Conservation (phyloP, 176 grass and related monocot species). For the Musa acuminata region DNA sequence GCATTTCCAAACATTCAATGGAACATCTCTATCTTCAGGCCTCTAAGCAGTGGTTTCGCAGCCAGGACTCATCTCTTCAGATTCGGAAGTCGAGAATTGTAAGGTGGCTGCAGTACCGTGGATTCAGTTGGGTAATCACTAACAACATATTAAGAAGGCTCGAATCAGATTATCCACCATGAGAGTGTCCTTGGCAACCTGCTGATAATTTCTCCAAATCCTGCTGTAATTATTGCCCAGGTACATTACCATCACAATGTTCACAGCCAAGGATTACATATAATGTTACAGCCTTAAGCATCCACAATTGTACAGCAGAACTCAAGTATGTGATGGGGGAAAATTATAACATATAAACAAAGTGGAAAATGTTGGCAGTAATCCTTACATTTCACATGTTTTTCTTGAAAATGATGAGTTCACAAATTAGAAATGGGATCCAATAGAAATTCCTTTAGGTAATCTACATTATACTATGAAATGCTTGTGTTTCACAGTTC, state of each 20-base stretch:
- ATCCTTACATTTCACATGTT: no score
- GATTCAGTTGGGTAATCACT: slow-evolving; percentile 66
- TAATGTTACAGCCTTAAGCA: no score
- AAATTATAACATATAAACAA: no score
- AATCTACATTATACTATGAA: no score
- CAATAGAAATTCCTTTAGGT: no score
- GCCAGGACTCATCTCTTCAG: slow-evolving; percentile 33
- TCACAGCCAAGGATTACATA: no score
- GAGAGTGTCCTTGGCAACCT: neutral
- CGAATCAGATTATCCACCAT: slow-evolving; percentile 30
- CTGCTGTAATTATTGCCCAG: neutral
- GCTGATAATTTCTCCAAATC: neutral
- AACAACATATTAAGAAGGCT: slow-evolving; percentile 51
- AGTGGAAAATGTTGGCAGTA: no score
- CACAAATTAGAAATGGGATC: no score
- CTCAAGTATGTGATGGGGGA: no score
- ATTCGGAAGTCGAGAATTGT: slow-evolving; percentile 42
- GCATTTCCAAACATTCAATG: slow-evolving; percentile 60
- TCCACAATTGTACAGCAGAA: no score
- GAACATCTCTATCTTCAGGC: slow-evolving; percentile 73
- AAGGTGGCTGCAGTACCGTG: slow-evolving; percentile 88
- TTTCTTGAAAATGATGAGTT: no score
- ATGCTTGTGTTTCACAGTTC: no score
- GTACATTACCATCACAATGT: neutral
- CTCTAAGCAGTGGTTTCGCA: slow-evolving; percentile 66